These are phyloP conservation scores for Blepharisma stoltei DNA, from an alignment of 73 alveolate species.

Conservation along the genomic window DNA sequence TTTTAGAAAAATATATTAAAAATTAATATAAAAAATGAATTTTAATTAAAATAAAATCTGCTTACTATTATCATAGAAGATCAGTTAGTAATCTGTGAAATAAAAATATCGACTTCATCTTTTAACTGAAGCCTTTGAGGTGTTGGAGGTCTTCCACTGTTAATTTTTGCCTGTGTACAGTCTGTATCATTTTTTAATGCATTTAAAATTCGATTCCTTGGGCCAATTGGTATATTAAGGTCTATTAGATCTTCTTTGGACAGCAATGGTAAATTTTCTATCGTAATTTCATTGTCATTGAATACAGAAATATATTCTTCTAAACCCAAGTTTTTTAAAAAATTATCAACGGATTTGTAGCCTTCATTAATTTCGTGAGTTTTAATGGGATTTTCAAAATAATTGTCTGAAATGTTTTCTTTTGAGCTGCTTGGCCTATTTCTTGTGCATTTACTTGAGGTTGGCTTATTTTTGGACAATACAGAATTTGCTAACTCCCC, in stretches of 20 bases:
- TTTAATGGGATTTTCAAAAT: too few species aligned
- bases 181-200: not conserved
- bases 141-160: not conserved
- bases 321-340: not conserved
- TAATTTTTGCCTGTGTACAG: not conserved
- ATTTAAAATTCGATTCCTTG: slow-evolving; percentile 61
- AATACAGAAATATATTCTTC: slow-evolving; percentile 26
- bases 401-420: too few species aligned
- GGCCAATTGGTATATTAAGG: slow-evolving; percentile 68
- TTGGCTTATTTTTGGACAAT: too few species aligned
- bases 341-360: not conserved
- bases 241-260: slow-evolving; percentile 56
- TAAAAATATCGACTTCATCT: slow-evolving; percentile 19
- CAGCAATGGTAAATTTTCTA: slow-evolving; percentile 48
- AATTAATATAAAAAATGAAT: too few species aligned
- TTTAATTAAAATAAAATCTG: too few species aligned
- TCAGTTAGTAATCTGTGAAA: not conserved
- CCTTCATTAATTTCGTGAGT: too few species aligned
- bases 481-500: too few species aligned
- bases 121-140: not conserved
- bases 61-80: too few species aligned
- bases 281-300: slow-evolving; percentile 35
- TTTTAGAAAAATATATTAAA: too few species aligned
- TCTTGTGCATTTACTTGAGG: too few species aligned
- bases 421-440: too few species aligned